Percentiles rank a stretch among this genome's conserved stretches.
Evolutionary conservation across 1,139 yeast species (phyloP).

Genomic region (Geotrichum candidum): DNA sequence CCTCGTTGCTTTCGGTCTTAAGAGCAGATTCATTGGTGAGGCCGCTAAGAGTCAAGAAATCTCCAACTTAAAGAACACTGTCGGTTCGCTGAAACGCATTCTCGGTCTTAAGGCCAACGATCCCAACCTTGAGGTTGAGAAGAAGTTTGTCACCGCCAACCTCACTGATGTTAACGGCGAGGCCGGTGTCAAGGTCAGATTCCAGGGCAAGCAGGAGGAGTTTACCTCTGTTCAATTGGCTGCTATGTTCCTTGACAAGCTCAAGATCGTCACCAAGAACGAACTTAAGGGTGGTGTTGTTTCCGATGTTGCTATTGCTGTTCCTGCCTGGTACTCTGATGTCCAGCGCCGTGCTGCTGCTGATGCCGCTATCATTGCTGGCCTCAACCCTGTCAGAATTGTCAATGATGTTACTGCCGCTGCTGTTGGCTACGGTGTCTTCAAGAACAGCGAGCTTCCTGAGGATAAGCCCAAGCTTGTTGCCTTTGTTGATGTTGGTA

Average conservation of each 20-base stretch:
- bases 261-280: slow-evolving; percentile 69
- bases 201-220: slow-evolving; percentile 68
- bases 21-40: slow-evolving; percentile 91
- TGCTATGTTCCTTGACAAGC: slow-evolving; percentile 91
- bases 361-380: slow-evolving; percentile 94
- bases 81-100: slow-evolving; percentile 86
- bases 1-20: slow-evolving; percentile 84
- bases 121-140: slow-evolving; percentile 73
- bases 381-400: slow-evolving; percentile 94
- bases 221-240: slow-evolving; percentile 85
- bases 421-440: slow-evolving; percentile 98
- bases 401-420: slow-evolving; percentile 98
- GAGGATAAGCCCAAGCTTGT: slow-evolving; percentile 87
- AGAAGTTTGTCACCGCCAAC: slow-evolving; percentile 61
- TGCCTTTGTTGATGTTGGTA: slow-evolving; percentile 94
- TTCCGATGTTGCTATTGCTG: slow-evolving; percentile 86
- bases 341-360: slow-evolving; percentile 93
- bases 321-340: slow-evolving; percentile 96
- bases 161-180: slow-evolving; percentile 67
- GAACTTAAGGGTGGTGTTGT: slow-evolving; percentile 71
- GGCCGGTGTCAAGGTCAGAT: slow-evolving; percentile 80
- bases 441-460: slow-evolving; percentile 88
- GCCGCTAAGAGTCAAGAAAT: slow-evolving; percentile 93
- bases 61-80: slow-evolving; percentile 92
- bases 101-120: slow-evolving; percentile 72